Conservation (phyloP, 306 rosid species). For the Senna tora region DNA sequence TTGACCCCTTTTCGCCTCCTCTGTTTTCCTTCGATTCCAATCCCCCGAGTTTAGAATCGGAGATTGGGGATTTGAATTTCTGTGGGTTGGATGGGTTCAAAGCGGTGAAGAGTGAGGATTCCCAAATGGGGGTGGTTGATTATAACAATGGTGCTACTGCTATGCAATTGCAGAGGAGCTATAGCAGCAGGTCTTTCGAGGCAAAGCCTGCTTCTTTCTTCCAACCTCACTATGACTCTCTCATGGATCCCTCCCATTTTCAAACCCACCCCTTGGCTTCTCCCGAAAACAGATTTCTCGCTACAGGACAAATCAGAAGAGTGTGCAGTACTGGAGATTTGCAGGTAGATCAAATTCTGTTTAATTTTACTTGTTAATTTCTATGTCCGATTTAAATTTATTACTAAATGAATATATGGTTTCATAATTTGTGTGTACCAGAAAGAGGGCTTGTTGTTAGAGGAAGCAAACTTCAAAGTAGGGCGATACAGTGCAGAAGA, state of each 20-base stretch:
- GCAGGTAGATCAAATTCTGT: no score
- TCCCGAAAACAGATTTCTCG: conserved; percentile 47
- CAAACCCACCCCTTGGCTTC: conserved; percentile 49
- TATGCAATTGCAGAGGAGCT: conserved; percentile 64
- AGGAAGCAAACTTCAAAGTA: conserved; percentile 69
- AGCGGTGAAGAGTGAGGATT: conserved; percentile 71
- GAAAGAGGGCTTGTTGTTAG: conserved; percentile 59
- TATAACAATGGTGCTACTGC: conserved; percentile 48
- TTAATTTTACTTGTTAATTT: no score
- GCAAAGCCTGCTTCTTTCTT: conserved; percentile 53
- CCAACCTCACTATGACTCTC: conserved; percentile 47
- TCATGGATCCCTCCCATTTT: conserved; percentile 49
- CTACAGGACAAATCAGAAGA: conserved; percentile 60
- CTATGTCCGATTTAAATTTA: no score
- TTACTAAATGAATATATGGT: background rate
- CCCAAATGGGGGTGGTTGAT: conserved; percentile 43
- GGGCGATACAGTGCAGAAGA: conserved; percentile 85
- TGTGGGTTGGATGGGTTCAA: conserved; percentile 46
- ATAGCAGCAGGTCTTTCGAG: conserved; percentile 64
- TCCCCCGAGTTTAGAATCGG: conserved; percentile 51
- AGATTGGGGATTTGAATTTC: conserved; percentile 45
- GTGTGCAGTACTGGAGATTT: conserved; percentile 80
- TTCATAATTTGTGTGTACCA: conserved; percentile 20
- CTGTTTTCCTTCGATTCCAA: conserved; percentile 57
- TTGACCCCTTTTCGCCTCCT: conserved; percentile 47